Percentiles rank a stretch among this genome's conserved stretches.
Conservation (phyloP, 2,329 filamentous ascomycete species). For the Diaporthe humulicola region DNA sequence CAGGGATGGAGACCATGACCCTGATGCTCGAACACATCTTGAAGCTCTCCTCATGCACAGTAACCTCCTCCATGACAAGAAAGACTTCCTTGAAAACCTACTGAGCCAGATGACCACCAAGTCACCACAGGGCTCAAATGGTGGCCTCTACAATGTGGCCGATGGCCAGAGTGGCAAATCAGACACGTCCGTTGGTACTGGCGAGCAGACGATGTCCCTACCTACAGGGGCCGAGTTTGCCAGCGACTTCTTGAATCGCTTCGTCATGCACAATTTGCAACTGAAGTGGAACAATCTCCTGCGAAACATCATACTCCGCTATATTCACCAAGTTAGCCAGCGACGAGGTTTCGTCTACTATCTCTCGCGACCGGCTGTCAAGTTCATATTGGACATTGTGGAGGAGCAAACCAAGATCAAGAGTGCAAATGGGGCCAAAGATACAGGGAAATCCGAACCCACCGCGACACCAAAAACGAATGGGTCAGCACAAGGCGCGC, state of each 20-base stretch:
- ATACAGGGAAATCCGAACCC: conserved; percentile 13
- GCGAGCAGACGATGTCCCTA: conserved; percentile 73
- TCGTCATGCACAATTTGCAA: conserved; percentile 97
- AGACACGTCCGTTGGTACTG: conserved; percentile 61
- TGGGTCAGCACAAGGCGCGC: conserved; percentile 55
- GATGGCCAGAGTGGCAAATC: conserved; percentile 47
- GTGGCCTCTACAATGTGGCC: conserved; percentile 3
- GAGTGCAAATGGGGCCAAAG: conserved; percentile 49
- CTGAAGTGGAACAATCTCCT: conserved; percentile 98
- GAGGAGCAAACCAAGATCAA: conserved; percentile 90
- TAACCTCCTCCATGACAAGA: conserved; percentile 69
- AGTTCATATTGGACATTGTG: conserved; percentile 97
- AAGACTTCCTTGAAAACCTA: conserved; percentile 70
- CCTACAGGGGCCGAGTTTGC: conserved; percentile 84
- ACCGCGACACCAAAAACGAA: conserved; percentile 44
- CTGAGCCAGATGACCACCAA: conserved; percentile 61
- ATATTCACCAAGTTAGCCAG: conserved; percentile 97
- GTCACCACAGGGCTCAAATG: conserved; percentile 44
- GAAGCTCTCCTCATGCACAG: conserved; percentile 71
- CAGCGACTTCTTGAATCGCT: conserved; percentile 97
- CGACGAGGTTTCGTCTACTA: conserved; percentile 97
- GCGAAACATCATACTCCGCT: conserved; percentile 95
- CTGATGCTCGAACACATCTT: conserved; percentile 67
- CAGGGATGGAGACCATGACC: conserved; percentile 63
- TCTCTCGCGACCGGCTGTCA: conserved; percentile 93